These are phyloP conservation scores for Calonectria honghensis DNA, from an alignment of 2,329 filamentous ascomycete genomes.

Conservation along the genomic window DNA sequence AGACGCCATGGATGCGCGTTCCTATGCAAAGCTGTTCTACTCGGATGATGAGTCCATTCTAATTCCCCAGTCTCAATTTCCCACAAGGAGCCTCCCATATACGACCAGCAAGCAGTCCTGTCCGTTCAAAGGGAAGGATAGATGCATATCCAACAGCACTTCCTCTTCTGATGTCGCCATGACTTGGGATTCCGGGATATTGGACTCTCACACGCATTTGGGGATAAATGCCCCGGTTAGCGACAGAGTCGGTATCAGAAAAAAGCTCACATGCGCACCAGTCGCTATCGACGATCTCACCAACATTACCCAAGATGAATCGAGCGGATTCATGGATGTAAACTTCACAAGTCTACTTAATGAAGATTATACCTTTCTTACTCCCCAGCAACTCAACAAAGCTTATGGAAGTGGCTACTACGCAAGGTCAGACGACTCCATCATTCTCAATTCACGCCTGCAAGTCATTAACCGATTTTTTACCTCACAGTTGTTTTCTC, in stretches of 20 bases:
- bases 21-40: not conserved
- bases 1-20: conserved; percentile 3
- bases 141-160: not conserved
- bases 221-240: not conserved
- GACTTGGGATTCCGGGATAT: conserved; percentile 1
- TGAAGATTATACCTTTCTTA: not conserved
- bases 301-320: not conserved
- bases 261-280: not conserved
- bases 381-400: not conserved
- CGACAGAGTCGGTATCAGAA: not conserved
- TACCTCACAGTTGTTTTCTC: not conserved
- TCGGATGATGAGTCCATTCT: not conserved
- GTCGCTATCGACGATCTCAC: not conserved
- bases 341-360: not conserved
- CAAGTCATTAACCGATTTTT: not conserved
- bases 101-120: not conserved
- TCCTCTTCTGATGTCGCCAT: not conserved
- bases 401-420: not conserved
- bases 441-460: not conserved
- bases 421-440: not conserved
- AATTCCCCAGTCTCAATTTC: conserved; percentile 1
- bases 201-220: not conserved
- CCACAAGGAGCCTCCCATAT: not conserved
- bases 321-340: not conserved
- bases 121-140: not conserved